A percentile compares a stretch with the other conserved stretches of the same genome.
Evolutionary conservation across 2,329 filamentous ascomycete species (phyloP).

Genomic region (Phyllosticta citribraziliensis): DNA sequence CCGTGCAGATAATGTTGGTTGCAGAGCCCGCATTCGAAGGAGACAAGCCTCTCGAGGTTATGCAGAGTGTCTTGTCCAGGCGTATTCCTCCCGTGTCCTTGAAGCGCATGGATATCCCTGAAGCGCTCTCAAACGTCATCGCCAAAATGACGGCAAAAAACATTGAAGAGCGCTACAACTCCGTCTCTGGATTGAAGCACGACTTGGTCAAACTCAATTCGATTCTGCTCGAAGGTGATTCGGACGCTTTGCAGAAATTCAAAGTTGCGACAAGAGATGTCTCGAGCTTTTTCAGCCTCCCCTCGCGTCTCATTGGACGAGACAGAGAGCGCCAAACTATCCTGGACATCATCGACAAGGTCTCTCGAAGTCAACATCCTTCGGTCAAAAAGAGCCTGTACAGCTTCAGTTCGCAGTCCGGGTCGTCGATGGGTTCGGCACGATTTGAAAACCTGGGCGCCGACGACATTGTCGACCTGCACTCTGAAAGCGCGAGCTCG

Average conservation of each 20-base stretch:
- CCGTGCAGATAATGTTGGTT: slow-evolving; percentile 47
- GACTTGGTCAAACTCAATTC: slow-evolving; percentile 68
- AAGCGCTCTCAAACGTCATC: slow-evolving; percentile 71
- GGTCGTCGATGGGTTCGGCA: slow-evolving; percentile 12
- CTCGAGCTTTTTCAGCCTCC: slow-evolving; percentile 84
- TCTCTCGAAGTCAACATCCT: slow-evolving; percentile 53
- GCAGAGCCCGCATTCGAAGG: slow-evolving; percentile 74
- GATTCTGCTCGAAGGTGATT: slow-evolving; percentile 66
- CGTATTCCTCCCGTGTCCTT: slow-evolving; percentile 68
- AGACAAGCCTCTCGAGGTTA: slow-evolving; percentile 73
- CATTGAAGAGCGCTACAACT: slow-evolving; percentile 81
- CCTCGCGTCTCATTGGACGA: slow-evolving; percentile 70
- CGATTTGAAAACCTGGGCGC: slow-evolving; percentile 12
- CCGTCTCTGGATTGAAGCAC: slow-evolving; percentile 72
- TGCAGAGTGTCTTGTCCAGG: slow-evolving; percentile 76
- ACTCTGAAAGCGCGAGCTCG: slow-evolving; percentile 42
- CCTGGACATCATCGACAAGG: slow-evolving; percentile 60
- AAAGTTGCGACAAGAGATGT: slow-evolving; percentile 74
- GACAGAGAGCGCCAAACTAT: slow-evolving; percentile 61
- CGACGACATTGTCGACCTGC: slow-evolving; percentile 34
- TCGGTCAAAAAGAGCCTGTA: slow-evolving; percentile 33
- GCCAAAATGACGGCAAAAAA: slow-evolving; percentile 88
- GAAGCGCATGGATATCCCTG: slow-evolving; percentile 72
- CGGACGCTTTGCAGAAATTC: slow-evolving; percentile 60
- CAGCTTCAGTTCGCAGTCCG: slow-evolving; percentile 41